phyloP scores from a whole-genome alignment of 2,329 filamentous ascomycete genomes.

The Neofusicoccum kwambonambiense region DNA sequence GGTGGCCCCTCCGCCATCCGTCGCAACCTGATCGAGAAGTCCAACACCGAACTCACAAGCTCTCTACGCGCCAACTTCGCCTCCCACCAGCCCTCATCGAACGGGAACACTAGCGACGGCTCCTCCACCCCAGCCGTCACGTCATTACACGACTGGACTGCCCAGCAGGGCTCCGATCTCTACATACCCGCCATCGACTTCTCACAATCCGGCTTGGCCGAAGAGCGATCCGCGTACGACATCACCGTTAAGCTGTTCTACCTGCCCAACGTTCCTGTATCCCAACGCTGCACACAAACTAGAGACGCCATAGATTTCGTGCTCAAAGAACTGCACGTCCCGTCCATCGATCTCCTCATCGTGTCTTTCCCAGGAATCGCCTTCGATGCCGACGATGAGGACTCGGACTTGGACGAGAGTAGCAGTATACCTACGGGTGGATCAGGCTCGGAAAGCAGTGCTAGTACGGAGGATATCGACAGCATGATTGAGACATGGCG shows the following conservation, averaged over 20 bases:
- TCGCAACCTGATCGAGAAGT: conserved; percentile 73
- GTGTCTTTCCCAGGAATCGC: conserved; percentile 90
- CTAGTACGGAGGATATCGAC: conserved; percentile 55
- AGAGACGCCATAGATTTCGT: conserved; percentile 78
- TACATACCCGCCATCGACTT: conserved; percentile 80
- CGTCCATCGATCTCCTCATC: conserved; percentile 81
- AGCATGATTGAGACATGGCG: conserved; percentile 66
- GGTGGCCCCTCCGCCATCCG: conserved; percentile 80
- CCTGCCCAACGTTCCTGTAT: conserved; percentile 67
- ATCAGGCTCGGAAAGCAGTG: conserved; percentile 25
- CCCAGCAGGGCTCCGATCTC: conserved; percentile 49
- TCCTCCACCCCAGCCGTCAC: conserved; percentile 30
- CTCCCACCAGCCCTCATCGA: conserved; percentile 57
- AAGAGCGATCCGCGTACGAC: conserved; percentile 84
- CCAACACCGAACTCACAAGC: conserved; percentile 89
- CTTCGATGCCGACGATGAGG: conserved; percentile 90
- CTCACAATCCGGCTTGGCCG: conserved; percentile 67
- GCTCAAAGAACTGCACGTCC: conserved; percentile 72
- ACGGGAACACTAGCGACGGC: conserved; percentile 25
- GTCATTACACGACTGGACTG: conserved; percentile 64
- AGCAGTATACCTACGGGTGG: conserved; percentile 20
- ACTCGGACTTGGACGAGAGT: conserved; percentile 55
- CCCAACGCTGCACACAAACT: conserved; percentile 67
- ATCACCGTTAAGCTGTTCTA: conserved; percentile 97
- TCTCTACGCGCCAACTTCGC: conserved; percentile 82